phyloP scores from a whole-genome alignment of 2,329 filamentous ascomycete genomes.

The Ophiocordyceps camponoti-saundersi region DNA sequence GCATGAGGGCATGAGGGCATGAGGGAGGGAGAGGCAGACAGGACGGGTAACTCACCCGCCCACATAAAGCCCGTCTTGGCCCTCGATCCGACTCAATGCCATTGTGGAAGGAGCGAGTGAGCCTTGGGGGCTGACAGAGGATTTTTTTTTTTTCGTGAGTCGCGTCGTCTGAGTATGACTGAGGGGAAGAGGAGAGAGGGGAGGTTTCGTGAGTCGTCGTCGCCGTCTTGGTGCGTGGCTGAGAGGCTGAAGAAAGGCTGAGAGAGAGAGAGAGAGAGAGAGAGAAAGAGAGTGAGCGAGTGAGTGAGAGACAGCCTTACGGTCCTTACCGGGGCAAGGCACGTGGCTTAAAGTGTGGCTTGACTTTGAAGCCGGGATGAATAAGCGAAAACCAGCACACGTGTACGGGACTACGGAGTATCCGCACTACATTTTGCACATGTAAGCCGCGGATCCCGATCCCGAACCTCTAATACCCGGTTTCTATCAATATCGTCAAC shows the following conservation, averaged over 20 bases:
- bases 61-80: slow-evolving; percentile 22
- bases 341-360: neutral
- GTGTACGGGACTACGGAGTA: too few relatives aligned
- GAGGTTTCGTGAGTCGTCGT: neutral
- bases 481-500: too few relatives aligned
- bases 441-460: too few relatives aligned
- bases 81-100: slow-evolving; percentile 24
- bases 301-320: too few relatives aligned
- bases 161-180: neutral
- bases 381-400: too few relatives aligned
- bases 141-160: too few relatives aligned
- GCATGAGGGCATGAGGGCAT: neutral
- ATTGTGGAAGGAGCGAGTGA: slow-evolving; percentile 16
- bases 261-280: neutral
- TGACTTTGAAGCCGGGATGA: neutral
- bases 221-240: neutral
- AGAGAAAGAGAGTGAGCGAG: neutral
- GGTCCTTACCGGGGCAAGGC: too few relatives aligned
- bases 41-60: slow-evolving; percentile 15
- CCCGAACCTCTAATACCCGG: too few relatives aligned
- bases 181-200: neutral
- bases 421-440: too few relatives aligned
- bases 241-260: neutral
- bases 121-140: too few relatives aligned
- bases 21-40: neutral